Percentiles rank a stretch among this genome's conserved stretches.
These are phyloP conservation scores for Lenzites betulinus DNA, from an alignment of 768 basidiomycete species.

Conservation along the genomic window DNA sequence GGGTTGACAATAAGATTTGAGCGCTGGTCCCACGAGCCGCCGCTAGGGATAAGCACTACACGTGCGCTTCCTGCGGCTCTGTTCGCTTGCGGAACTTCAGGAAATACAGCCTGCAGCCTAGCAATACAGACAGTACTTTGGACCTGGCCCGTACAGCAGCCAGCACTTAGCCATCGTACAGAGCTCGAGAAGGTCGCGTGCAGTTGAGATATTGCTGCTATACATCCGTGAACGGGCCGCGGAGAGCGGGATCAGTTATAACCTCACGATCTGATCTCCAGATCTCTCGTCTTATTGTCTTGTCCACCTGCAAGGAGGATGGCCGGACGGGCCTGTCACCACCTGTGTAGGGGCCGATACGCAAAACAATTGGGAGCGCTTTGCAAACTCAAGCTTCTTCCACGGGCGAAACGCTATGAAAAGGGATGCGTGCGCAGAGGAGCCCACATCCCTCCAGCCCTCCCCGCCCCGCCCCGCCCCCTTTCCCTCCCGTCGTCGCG, in stretches of 20 bases:
- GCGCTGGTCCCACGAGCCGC: constrained; percentile 2
- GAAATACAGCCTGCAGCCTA: background rate
- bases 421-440: constrained; percentile 11
- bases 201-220: too few species aligned
- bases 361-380: constrained; percentile 20
- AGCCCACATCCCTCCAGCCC: constrained; percentile 3
- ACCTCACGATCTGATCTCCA: constrained; percentile 18
- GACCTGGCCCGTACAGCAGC: background rate
- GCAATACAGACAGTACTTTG: background rate
- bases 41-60: constrained; percentile 7
- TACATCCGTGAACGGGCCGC: too few species aligned
- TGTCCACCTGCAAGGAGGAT: constrained; percentile 12
- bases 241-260: constrained; percentile 13
- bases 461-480: too few species aligned
- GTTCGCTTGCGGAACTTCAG: background rate
- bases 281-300: constrained; percentile 27
- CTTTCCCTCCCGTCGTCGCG: constrained; percentile 3
- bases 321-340: constrained; percentile 5
- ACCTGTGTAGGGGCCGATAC: constrained; percentile 8
- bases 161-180: background rate
- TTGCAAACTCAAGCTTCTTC: constrained; percentile 9
- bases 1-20: constrained; percentile 16
- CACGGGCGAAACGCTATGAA: constrained; percentile 13
- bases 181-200: too few species aligned
- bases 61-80: background rate